Conservation (phyloP, 2,329 filamentous ascomycete species). For the Bertia moriformis region DNA sequence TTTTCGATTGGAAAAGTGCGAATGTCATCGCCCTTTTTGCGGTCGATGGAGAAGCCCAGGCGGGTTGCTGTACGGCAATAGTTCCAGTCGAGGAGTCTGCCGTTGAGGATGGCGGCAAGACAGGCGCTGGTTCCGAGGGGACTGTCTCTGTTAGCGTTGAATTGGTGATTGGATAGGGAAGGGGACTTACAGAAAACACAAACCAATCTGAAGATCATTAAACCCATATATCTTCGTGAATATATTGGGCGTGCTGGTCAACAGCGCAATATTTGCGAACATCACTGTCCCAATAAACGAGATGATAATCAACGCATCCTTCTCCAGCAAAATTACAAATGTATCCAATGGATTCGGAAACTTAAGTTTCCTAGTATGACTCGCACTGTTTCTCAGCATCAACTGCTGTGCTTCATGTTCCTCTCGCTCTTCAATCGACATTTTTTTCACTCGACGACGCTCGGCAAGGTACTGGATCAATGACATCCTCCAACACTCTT, state of each 20-base stretch:
- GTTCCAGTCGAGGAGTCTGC: slow-evolving; percentile 48
- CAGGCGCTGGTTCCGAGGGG: slow-evolving; percentile 36
- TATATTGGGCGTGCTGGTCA: slow-evolving; percentile 27
- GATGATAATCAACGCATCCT: neutral
- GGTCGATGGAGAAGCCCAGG: slow-evolving; percentile 44
- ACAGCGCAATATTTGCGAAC: neutral
- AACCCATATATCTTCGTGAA: slow-evolving; percentile 35
- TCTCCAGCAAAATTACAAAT: neutral
- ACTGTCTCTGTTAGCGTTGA: neutral
- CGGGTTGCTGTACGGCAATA: slow-evolving; percentile 52
- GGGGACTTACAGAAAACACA: slow-evolving; percentile 28
- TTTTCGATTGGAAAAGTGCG: slow-evolving; percentile 13
- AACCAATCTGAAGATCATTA: slow-evolving; percentile 31
- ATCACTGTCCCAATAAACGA: neutral
- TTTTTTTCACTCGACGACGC: slow-evolving; percentile 2
- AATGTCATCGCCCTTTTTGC: slow-evolving; percentile 28
- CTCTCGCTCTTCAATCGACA: slow-evolving; percentile 7
- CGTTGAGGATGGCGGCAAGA: slow-evolving; percentile 33
- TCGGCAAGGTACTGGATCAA: slow-evolving; percentile 26
- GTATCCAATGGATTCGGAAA: neutral
- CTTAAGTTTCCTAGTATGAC: neutral
- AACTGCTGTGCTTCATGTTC: slow-evolving; percentile 5
- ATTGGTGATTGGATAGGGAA: neutral
- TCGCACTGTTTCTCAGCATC: slow-evolving; percentile 6
- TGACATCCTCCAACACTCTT: slow-evolving; percentile 38